These are phyloP conservation scores for Amauroascus niger DNA, from an alignment of 2,329 filamentous ascomycete genomes.

Conservation along the genomic window DNA sequence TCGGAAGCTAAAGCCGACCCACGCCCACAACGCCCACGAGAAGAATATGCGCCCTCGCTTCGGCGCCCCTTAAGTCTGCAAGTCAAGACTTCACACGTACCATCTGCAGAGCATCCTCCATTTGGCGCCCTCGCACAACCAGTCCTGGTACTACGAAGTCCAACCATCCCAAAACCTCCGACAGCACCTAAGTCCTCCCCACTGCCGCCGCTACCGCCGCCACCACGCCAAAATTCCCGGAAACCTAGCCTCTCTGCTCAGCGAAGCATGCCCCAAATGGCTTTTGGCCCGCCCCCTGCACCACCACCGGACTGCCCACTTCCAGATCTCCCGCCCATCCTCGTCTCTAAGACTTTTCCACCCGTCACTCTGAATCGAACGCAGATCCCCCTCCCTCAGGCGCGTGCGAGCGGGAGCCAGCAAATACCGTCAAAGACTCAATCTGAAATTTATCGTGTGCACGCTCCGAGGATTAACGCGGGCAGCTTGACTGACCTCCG, in stretches of 20 bases:
- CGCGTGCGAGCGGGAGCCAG: not conserved
- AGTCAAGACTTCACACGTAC: not conserved
- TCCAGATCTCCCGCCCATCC: constrained; percentile 19
- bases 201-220: not conserved
- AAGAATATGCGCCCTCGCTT: not conserved
- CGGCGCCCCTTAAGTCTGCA: constrained; percentile 8
- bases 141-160: not conserved
- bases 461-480: not conserved
- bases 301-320: constrained; percentile 24
- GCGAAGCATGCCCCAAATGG: constrained; percentile 20
- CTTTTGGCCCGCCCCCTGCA: constrained; percentile 21
- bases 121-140: not conserved
- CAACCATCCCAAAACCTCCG: not conserved
- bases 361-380: not conserved
- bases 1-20: not conserved
- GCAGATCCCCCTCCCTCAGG: not conserved
- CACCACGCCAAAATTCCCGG: not conserved
- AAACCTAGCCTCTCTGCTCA: constrained; percentile 12
- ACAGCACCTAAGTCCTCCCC: not conserved
- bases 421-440: not conserved
- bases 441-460: not conserved
- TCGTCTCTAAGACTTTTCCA: not conserved
- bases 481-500: not conserved
- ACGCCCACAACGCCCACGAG: not conserved
- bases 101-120: not conserved